These are phyloP conservation scores for Rosa persica DNA, from an alignment of 306 rosid genomes.

Conservation along the genomic window DNA sequence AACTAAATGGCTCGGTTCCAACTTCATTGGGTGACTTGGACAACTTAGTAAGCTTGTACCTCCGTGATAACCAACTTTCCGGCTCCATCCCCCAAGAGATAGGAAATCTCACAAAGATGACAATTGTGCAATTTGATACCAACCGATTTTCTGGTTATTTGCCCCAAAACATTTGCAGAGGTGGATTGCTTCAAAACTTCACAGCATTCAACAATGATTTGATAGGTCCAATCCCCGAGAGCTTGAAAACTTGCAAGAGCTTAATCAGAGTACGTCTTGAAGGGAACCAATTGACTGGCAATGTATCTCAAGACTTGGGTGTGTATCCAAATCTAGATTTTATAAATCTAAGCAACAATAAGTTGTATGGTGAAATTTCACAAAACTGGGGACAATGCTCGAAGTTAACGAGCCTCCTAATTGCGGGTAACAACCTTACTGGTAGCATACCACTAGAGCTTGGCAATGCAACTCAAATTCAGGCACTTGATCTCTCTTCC, in stretches of 20 bases:
- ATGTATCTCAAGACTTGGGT: constrained; percentile 19
- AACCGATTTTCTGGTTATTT: constrained; percentile 15
- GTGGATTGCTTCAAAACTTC: neutral
- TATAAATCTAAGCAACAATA: neutral
- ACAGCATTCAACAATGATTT: neutral
- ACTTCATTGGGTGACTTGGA: constrained; percentile 1
- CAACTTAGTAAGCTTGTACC: neutral
- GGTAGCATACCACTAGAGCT: constrained; percentile 2
- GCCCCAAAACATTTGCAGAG: neutral
- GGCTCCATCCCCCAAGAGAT: constrained; percentile 17
- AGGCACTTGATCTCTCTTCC: neutral
- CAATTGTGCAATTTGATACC: neutral
- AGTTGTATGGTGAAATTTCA: constrained; percentile 14
- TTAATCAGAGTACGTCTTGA: constrained; percentile 1
- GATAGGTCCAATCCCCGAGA: constrained; percentile 12
- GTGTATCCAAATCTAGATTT: constrained; percentile 10
- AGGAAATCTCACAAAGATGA: constrained; percentile 3
- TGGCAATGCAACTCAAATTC: neutral
- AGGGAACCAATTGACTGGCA: neutral
- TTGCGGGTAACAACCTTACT: constrained; percentile 3
- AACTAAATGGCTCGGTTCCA: neutral
- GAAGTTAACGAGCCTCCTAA: neutral
- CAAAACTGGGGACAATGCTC: constrained; percentile 2
- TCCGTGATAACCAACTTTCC: neutral
- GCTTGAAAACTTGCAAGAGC: constrained; percentile 15